phyloP scores from a whole-genome alignment of 148 eudicot species.

The Tetragonia tetragonoides region DNA sequence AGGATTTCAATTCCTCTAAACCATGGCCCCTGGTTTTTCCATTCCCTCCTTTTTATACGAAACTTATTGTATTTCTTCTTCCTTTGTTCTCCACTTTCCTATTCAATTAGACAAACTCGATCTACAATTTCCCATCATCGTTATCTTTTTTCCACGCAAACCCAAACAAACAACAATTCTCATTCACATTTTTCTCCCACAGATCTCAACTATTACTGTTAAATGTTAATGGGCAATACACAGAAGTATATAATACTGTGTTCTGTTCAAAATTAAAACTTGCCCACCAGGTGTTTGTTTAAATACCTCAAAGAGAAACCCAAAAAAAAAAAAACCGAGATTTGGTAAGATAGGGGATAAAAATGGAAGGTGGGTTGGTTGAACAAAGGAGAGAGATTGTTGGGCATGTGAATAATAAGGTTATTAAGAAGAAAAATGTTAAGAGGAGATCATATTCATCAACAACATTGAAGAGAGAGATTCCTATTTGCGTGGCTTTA shows the following conservation, averaged over 20 bases:
- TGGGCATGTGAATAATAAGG: conserved; percentile 30
- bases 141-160: conserved; percentile 8
- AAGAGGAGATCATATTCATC: conserved; percentile 21
- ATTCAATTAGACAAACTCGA: not conserved
- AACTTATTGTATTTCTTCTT: not conserved
- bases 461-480: conserved; percentile 11
- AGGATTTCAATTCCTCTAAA: conserved; percentile 6
- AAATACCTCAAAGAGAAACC: conserved; percentile 20
- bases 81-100: not conserved
- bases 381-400: conserved; percentile 26
- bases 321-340: not conserved
- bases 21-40: conserved; percentile 45
- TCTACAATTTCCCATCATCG: not conserved
- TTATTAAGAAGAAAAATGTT: conserved; percentile 44
- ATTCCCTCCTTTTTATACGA: conserved; percentile 21
- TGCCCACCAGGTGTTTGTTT: conserved; percentile 23
- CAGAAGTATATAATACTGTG: not conserved
- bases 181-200: conserved; percentile 16
- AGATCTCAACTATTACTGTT: conserved; percentile 5
- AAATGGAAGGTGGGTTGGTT: conserved; percentile 36
- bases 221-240: not conserved
- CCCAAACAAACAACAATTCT: not conserved
- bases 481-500: conserved; percentile 30
- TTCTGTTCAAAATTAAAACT: not conserved
- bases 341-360: conserved; percentile 16